These are phyloP conservation scores for Fusarium nodosum DNA, from an alignment of 2,329 filamentous ascomycete genomes.

Conservation along the genomic window DNA sequence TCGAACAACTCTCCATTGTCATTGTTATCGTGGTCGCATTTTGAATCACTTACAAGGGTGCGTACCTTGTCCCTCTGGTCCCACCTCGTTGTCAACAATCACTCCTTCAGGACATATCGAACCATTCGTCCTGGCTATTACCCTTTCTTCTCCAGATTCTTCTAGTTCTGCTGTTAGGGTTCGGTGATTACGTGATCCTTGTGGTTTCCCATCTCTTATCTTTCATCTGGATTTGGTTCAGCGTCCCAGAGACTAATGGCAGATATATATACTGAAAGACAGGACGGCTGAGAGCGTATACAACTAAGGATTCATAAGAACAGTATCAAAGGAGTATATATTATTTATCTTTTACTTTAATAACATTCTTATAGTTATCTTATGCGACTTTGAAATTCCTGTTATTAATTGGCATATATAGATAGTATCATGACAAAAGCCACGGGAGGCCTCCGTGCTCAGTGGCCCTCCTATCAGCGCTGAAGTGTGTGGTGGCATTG, in stretches of 20 bases:
- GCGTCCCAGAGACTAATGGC: conserved; percentile 69
- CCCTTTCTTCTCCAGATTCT: conserved; percentile 52
- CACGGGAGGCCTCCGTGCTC: not conserved
- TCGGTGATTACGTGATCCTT: conserved; percentile 71
- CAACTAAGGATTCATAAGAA: no score
- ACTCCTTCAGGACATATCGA: conserved; percentile 30
- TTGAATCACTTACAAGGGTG: conserved; percentile 50
- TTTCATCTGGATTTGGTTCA: conserved; percentile 63
- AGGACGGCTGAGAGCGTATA: no score
- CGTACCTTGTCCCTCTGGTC: fast-evolving
- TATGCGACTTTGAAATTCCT: no score
- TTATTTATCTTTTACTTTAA: no score
- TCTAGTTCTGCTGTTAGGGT: conserved; percentile 46
- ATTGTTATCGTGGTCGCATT: conserved; percentile 52
- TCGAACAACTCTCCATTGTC: conserved; percentile 56
- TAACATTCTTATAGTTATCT: no score
- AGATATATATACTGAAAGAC: conserved; percentile 7
- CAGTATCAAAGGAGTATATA: no score
- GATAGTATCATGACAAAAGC: not conserved
- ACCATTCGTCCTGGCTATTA: conserved; percentile 50
- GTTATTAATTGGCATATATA: no score
- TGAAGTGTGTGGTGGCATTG: not conserved
- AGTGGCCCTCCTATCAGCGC: not conserved
- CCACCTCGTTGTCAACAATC: no score
- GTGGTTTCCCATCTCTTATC: conserved; percentile 70